Conservation (phyloP, 2,329 filamentous ascomycete species). For the Thermothelomyces thermophilus region DNA sequence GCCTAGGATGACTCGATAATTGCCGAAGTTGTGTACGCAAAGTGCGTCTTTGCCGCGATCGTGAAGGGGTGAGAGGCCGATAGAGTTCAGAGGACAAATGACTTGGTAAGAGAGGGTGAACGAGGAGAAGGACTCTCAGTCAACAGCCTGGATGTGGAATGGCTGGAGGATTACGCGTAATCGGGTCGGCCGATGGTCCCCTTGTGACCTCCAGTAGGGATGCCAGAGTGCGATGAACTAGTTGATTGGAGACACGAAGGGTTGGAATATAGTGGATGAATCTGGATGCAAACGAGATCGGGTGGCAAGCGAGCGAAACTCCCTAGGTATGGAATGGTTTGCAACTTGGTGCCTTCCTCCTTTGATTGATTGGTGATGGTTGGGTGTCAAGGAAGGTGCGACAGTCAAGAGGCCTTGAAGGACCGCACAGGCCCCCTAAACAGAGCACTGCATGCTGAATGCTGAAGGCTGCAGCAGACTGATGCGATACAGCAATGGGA, state of each 20-base stretch:
- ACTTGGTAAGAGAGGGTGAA: too few species aligned
- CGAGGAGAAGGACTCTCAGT: too few species aligned
- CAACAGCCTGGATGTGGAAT: too few species aligned
- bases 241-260: background rate
- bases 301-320: background rate
- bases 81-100: too few species aligned
- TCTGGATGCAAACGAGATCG: background rate
- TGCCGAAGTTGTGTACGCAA: too few species aligned
- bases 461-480: background rate
- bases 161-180: too few species aligned
- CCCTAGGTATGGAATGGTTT: background rate
- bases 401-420: background rate
- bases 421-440: background rate
- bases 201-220: background rate
- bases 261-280: background rate
- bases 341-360: background rate
- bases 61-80: too few species aligned
- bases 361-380: background rate
- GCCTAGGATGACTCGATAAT: too few species aligned
- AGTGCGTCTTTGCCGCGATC: too few species aligned
- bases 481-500: background rate
- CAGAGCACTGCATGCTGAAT: background rate
- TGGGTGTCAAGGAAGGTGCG: slow-evolving; percentile 4
- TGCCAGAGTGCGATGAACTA: background rate
- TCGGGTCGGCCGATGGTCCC: too few species aligned